Base-by-base conservation (phyloP, 164 flowering plant species). In the Tetrastigma voinierianum region DNA sequence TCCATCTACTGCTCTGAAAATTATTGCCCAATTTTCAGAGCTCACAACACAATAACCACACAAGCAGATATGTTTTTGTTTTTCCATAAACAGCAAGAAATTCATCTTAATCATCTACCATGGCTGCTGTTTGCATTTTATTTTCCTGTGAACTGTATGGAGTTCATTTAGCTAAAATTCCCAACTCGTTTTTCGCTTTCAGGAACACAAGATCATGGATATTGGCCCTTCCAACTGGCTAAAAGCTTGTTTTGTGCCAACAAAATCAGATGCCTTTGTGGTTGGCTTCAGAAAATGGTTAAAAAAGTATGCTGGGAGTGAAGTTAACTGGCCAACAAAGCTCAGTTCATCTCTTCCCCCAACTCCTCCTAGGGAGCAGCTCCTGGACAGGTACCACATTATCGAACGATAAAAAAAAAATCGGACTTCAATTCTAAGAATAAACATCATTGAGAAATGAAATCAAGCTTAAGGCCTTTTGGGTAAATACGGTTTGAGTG, bases 221-320 rank as follows among this genome's bases (percentile, higher is more conserved):
- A 68, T 52, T 25, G 98, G 97, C 44, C 61, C 77, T 51, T 66
- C 72, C 20, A 89, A 90, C 67, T 95, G 98, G 98, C 96, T 83
- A 53, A 92, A 89, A 66, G 84, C 86, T 43, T 87, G 92, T 73
- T 92, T 81, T 73, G 84, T 91, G 51, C 98, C 97, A 51, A 91
- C 98, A 59, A 90, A 90, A 61, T 74, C 96, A 46, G 96, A 95
- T 75, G 91, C 90, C 32, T 74, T 81, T 57, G 93, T 92, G 47
- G 76, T 86, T 52, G 85, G 76, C 25, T 95, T 84, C 71, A 81
- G 97, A 77, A 85, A 80, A 72, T 94, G 98, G 98, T 68, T 94
- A 43, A 85, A 82, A 62, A 91, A 88, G 74, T 89, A 87, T 70
- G 77, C 84, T n/a, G 86, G 81, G 16, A 80, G 86, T 68, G 77